Conservation (phyloP, 148 eudicot species). For the Cornus florida region DNA sequence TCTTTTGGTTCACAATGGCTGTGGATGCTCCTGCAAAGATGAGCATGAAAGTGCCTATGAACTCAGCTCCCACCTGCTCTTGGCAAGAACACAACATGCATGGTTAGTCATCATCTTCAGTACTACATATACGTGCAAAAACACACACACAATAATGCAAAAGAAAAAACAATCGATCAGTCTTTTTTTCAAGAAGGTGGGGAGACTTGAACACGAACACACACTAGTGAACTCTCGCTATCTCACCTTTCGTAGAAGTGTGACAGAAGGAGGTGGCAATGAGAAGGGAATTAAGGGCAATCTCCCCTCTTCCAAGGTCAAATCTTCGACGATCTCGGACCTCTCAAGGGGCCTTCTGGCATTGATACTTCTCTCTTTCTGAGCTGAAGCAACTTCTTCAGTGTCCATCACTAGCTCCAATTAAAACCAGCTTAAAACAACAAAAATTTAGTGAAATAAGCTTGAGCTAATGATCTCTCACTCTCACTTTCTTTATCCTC, state of each 20-base stretch:
- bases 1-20: slow-evolving; percentile 81
- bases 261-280: slow-evolving; percentile 76
- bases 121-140: background rate
- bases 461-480: background rate
- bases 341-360: slow-evolving; percentile 49
- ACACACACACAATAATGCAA: too few relatives aligned
- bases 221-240: background rate
- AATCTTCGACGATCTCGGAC: slow-evolving; percentile 61
- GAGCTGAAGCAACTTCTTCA: slow-evolving; percentile 61
- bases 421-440: background rate
- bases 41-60: slow-evolving; percentile 81
- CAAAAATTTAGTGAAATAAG: background rate
- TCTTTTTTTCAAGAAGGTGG: too few relatives aligned
- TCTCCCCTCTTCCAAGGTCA: slow-evolving; percentile 70
- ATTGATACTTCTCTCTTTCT: slow-evolving; percentile 30
- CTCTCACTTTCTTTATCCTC: too few relatives aligned
- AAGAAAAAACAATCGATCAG: too few relatives aligned
- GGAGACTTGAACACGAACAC: too few relatives aligned
- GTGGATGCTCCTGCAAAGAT: slow-evolving; percentile 81
- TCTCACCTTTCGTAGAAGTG: slow-evolving; percentile 83
- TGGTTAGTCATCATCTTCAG: slow-evolving; percentile 4
- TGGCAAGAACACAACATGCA: slow-evolving; percentile 15
- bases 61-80: slow-evolving; percentile 89
- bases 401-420: slow-evolving; percentile 32
- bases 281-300: slow-evolving; percentile 70